Conservation (phyloP, 768 basidiomycete genomes). For the Strobilomyces confusus region DNA sequence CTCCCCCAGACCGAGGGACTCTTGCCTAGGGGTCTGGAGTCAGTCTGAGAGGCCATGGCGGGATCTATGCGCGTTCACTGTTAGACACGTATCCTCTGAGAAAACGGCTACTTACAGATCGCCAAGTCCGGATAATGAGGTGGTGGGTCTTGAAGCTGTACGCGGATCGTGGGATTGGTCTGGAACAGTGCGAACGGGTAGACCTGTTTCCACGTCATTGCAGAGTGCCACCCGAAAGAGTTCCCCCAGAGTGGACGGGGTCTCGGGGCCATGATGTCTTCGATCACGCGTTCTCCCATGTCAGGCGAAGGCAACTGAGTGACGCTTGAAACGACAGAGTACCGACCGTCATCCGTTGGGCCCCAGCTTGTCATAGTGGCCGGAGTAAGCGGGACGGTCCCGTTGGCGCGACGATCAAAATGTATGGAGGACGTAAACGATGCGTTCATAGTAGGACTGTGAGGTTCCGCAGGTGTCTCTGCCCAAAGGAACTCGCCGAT, state of each 20-base stretch:
- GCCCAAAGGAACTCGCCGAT: conserved; percentile 67
- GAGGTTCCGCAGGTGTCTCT: conserved; percentile 59
- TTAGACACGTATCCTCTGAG: neutral
- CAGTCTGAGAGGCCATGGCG: conserved; percentile 31
- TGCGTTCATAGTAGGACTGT: conserved; percentile 39
- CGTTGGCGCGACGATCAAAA: conserved; percentile 45
- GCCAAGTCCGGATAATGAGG: conserved; percentile 26
- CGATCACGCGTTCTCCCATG: conserved; percentile 44
- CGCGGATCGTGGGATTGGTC: neutral
- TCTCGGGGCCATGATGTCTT: conserved; percentile 9
- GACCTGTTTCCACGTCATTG: conserved; percentile 19
- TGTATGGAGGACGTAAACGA: conserved; percentile 45
- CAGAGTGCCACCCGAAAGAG: conserved; percentile 23
- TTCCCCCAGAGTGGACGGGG: conserved; percentile 17
- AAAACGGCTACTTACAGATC: conserved; percentile 25
- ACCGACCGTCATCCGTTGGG: conserved; percentile 40
- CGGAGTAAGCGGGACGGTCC: conserved; percentile 51
- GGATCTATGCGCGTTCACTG: conserved; percentile 29
- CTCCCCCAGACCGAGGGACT: conserved; percentile 11
- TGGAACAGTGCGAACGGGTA: conserved; percentile 14
- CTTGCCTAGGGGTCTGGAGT: conserved; percentile 33
- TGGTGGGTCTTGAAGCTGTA: conserved; percentile 9
- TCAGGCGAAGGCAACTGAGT: conserved; percentile 54
- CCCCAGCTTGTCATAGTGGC: conserved; percentile 45
- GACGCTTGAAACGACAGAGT: conserved; percentile 32